A percentile compares a stretch with the other conserved stretches of the same genome.
Conservation (phyloP, 768 basidiomycete species). For the Lactarius trivialis region DNA sequence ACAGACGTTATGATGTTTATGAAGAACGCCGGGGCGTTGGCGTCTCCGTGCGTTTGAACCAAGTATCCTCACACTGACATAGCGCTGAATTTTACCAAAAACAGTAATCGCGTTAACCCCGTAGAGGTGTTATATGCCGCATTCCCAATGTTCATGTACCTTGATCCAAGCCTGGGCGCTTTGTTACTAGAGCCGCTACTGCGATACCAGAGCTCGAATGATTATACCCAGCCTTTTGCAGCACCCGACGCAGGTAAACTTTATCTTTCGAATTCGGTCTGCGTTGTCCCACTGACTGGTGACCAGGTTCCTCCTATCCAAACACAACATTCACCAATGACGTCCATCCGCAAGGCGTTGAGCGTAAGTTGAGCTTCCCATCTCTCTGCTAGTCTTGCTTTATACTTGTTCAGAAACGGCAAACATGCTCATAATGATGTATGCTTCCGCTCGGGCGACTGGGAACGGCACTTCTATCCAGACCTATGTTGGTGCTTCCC, state of each 20-base stretch:
- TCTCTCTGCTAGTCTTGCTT: neutral
- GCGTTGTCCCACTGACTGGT: neutral
- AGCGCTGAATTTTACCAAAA: neutral
- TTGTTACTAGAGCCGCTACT: slow-evolving; percentile 18
- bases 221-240: slow-evolving; percentile 8
- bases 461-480: neutral
- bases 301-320: slow-evolving; percentile 8
- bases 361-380: slow-evolving; percentile 3
- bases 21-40: slow-evolving; percentile 7
- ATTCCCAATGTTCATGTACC: slow-evolving; percentile 19
- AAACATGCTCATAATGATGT: slow-evolving; percentile 22
- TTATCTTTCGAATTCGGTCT: neutral
- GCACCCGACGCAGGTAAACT: slow-evolving; percentile 15
- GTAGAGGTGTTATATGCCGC: slow-evolving; percentile 15
- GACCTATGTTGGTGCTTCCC: neutral
- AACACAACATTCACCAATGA: neutral
- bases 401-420: slow-evolving; percentile 11
- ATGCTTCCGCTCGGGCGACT: slow-evolving; percentile 7
- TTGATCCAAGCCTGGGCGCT: slow-evolving; percentile 13
- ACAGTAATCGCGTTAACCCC: slow-evolving; percentile 17
- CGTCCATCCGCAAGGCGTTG: slow-evolving; percentile 14
- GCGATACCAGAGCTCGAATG: slow-evolving; percentile 6
- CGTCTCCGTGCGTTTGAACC: neutral
- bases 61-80: neutral
- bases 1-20: slow-evolving; percentile 24